Conservation (phyloP, 116 monocot species). For the Cymodocea nodosa region DNA sequence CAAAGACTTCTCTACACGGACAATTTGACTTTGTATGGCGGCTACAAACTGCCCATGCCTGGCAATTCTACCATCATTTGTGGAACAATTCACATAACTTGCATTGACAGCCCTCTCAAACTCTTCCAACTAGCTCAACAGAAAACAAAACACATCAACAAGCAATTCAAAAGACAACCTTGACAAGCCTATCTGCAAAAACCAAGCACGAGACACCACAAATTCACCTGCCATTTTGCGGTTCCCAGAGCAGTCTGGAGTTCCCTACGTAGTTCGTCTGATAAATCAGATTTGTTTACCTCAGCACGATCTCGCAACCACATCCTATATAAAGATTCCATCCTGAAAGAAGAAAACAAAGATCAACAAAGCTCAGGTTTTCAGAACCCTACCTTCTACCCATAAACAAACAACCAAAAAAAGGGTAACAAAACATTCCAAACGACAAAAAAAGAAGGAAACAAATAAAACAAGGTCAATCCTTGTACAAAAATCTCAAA, state of each 20-base stretch:
- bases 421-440: neutral
- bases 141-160: slow-evolving; percentile 4
- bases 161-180: neutral
- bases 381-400: neutral
- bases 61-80: slow-evolving; percentile 19
- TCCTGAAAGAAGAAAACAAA: slow-evolving; percentile 16
- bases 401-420: neutral
- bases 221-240: slow-evolving; percentile 44
- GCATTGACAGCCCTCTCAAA: slow-evolving; percentile 44
- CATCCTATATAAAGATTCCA: slow-evolving; percentile 60
- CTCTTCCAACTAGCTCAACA: slow-evolving; percentile 50
- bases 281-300: slow-evolving; percentile 15
- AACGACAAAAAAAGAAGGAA: neutral
- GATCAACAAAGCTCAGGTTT: neutral
- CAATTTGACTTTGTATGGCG: slow-evolving; percentile 27
- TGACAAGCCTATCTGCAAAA: neutral
- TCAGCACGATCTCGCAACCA: slow-evolving; percentile 31
- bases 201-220: neutral
- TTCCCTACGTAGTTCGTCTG: slow-evolving; percentile 21
- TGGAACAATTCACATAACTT: slow-evolving; percentile 28
- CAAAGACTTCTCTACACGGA: slow-evolving; percentile 22
- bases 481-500: neutral
- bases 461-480: neutral
- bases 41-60: slow-evolving; percentile 33
- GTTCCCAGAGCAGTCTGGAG: slow-evolving; percentile 35